These are phyloP conservation scores for Basipetospora chlamydospora DNA, from an alignment of 2,329 filamentous ascomycete species.

Conservation along the genomic window DNA sequence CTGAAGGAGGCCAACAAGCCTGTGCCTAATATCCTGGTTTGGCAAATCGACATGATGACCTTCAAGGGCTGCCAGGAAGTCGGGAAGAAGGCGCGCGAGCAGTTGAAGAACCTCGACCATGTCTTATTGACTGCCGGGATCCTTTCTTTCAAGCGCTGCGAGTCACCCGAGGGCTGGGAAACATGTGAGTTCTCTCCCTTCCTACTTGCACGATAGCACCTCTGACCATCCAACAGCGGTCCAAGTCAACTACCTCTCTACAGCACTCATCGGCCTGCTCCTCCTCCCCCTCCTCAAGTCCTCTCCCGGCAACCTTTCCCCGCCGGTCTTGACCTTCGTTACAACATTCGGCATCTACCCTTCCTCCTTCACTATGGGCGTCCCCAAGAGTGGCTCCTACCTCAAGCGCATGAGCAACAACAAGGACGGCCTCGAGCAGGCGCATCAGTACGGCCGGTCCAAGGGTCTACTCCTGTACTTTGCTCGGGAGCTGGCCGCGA, in stretches of 20 bases:
- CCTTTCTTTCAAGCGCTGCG: conserved; percentile 19
- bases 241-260: conserved; percentile 22
- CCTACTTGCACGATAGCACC: too few relatives aligned
- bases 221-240: conserved; percentile 16
- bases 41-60: conserved; percentile 22
- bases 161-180: conserved; percentile 24
- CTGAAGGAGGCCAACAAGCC: conserved; percentile 12
- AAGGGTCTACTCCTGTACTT: conserved; percentile 23
- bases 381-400: conserved; percentile 18
- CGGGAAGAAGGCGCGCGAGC: conserved; percentile 13
- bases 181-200: conserved; percentile 15
- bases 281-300: conserved; percentile 19
- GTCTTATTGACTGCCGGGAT: conserved; percentile 22
- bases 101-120: conserved; percentile 19
- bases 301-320: conserved; percentile 16
- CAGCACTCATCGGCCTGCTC: conserved; percentile 18
- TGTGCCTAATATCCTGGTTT: conserved; percentile 18
- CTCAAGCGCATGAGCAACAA: conserved; percentile 21
- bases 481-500: conserved; percentile 19
- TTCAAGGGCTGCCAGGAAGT: conserved; percentile 19
- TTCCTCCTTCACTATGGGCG: conserved; percentile 20
- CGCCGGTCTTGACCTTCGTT: conserved; percentile 22
- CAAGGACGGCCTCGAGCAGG: conserved; percentile 20
- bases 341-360: conserved; percentile 23
- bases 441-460: conserved; percentile 23